Evolutionary conservation across 805 yeast species (phyloP).

Genomic region (Wickerhamiella cacticola): DNA sequence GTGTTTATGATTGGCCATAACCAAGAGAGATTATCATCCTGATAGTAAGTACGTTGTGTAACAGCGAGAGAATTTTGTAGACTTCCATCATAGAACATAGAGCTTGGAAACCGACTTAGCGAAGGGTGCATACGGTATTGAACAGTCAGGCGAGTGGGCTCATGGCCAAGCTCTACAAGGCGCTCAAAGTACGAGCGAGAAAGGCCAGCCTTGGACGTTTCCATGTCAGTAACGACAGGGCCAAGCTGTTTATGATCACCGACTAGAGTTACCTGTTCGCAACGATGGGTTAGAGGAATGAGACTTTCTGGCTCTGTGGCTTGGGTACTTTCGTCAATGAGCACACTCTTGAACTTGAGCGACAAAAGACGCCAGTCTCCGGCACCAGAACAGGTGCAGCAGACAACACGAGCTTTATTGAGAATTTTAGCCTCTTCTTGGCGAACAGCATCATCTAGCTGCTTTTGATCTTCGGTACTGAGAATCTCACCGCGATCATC

Average conservation of each 20-base stretch:
- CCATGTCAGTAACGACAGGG: slow-evolving; percentile 70
- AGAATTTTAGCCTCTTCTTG: slow-evolving; percentile 41
- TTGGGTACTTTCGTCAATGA: slow-evolving; percentile 89
- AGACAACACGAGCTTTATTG: slow-evolving; percentile 58
- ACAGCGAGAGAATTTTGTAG: slow-evolving; percentile 84
- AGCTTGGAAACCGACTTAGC: slow-evolving; percentile 74
- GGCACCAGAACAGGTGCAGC: slow-evolving; percentile 89
- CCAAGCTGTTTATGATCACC: slow-evolving; percentile 97
- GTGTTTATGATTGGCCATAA: slow-evolving; percentile 69
- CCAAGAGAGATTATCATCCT: slow-evolving; percentile 11
- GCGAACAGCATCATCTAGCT: slow-evolving; percentile 29
- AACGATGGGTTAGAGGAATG: slow-evolving; percentile 81
- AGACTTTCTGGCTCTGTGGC: slow-evolving; percentile 87
- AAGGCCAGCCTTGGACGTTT: slow-evolving; percentile 79
- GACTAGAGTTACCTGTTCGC: slow-evolving; percentile 76
- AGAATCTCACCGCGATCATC: slow-evolving; percentile 57
- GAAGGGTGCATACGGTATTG: slow-evolving; percentile 94
- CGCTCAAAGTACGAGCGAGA: slow-evolving; percentile 82
- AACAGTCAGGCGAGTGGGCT: slow-evolving; percentile 75
- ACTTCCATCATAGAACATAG: slow-evolving; percentile 85
- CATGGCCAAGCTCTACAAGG: slow-evolving; percentile 65
- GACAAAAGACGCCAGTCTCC: slow-evolving; percentile 54
- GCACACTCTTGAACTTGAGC: slow-evolving; percentile 57
- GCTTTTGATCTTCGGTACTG: slow-evolving; percentile 1
- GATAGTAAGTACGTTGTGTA: slow-evolving; percentile 41